Evolutionary conservation across 2,329 filamentous ascomycete genomes (phyloP).

Genomic region (Mollisiaceae sp.): DNA sequence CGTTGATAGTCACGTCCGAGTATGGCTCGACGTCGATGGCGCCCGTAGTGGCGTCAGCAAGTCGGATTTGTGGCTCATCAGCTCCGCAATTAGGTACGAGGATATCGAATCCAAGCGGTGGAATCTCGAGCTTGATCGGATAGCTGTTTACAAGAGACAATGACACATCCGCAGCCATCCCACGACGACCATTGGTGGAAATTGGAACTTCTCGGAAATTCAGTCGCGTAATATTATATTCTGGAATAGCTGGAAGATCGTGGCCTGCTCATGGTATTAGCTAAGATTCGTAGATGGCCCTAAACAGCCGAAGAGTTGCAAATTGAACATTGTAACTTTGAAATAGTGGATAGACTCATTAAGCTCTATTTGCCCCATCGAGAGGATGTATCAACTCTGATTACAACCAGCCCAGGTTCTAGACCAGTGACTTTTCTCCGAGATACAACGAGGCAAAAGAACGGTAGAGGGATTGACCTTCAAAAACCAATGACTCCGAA

Average conservation of each 20-base stretch:
- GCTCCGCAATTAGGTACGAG: slow-evolving; percentile 81
- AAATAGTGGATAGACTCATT: slow-evolving; percentile 26
- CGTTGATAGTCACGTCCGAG: slow-evolving; percentile 69
- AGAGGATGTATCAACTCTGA: slow-evolving; percentile 18
- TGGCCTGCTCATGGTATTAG: slow-evolving; percentile 52
- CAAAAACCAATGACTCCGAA: slow-evolving; percentile 75
- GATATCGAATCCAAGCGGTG: slow-evolving; percentile 82
- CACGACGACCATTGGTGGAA: slow-evolving; percentile 53
- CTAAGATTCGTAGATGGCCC: slow-evolving; percentile 11
- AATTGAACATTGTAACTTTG: background rate
- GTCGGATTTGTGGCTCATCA: slow-evolving; percentile 73
- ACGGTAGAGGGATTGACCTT: slow-evolving; percentile 78
- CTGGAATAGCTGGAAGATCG: slow-evolving; percentile 77
- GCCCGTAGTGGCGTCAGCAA: slow-evolving; percentile 77
- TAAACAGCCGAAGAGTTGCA: background rate
- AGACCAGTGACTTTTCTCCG: slow-evolving; percentile 59
- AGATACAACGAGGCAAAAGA: slow-evolving; percentile 66
- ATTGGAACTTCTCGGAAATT: slow-evolving; percentile 74
- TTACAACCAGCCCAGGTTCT: slow-evolving; percentile 19
- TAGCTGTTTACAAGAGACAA: slow-evolving; percentile 76
- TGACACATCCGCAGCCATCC: slow-evolving; percentile 81
- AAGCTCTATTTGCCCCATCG: slow-evolving; percentile 21
- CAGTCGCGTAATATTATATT: slow-evolving; percentile 81
- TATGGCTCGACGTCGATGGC: slow-evolving; percentile 71
- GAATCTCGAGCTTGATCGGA: slow-evolving; percentile 76